Evolutionary conservation across 164 flowering plant genomes (phyloP), one percentile per base, ranked within the genome.

Genomic region (Vitis amurensis): DNA sequence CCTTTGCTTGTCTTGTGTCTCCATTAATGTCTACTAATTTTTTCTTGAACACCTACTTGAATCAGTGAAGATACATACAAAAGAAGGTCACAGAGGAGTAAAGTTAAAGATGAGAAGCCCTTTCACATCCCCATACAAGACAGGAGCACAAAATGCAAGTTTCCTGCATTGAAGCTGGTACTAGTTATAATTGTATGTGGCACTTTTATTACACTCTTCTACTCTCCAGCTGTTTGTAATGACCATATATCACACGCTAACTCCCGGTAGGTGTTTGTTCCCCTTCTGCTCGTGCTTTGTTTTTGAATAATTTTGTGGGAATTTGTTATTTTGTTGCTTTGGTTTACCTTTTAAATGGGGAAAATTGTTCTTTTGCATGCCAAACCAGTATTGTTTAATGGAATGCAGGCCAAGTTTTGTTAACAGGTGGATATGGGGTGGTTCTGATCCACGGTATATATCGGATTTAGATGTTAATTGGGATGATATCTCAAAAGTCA

Each of bases 341-440:
- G 4, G 44, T 37, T 37, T 37, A 37, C 44, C 44, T 37, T 37
- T 37, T 37, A 37, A 37, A 37, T 37, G 44, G 44, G 44, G 44
- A 10, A 16, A 11, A 68, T 59, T 14, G 48, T 19, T 5, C 56
- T 50, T 53, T 64, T 19, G 14, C 13, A 64, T 16, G 19, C 8
- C 15, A 9, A 11, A 56, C 56, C 37, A 9, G 52, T 50, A n/a
- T 53, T 12, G 19, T 8, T 23, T 71, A 14, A 47, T 29, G 17
- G 61, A 19, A 8, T 71, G 63, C 84, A 78, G 83, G 67, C 75
- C 71, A 12, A 68, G 37, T 51, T 72, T 79, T 67, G 73, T 77
- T 47, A 76, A 73, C 69, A 79, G 86, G 52, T 83, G 87, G 88
- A 81, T 80, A 71, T 78, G 86, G 86, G 84, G 84, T 17, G 81